A percentile compares a stretch with the other conserved stretches of the same genome.
phyloP scores from a whole-genome alignment of 2,329 filamentous ascomycete species.

The Colletotrichum orbiculare region DNA sequence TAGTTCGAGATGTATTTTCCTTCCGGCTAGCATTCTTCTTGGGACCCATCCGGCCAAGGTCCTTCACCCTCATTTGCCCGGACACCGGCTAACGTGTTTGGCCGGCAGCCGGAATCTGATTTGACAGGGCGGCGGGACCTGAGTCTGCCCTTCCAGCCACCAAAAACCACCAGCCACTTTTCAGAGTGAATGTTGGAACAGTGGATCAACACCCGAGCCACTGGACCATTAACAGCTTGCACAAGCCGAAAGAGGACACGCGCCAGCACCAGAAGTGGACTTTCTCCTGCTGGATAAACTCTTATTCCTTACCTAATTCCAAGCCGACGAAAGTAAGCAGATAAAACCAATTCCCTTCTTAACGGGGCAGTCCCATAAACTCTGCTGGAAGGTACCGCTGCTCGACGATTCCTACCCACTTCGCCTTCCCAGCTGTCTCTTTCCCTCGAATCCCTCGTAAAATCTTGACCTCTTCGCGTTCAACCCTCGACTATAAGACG shows the following conservation, averaged over 20 bases:
- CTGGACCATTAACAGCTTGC: no score
- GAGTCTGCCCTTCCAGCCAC: slow-evolving; percentile 1
- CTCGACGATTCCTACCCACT: slow-evolving; percentile 24
- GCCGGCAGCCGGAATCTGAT: slow-evolving; percentile 14
- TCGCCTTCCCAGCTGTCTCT: slow-evolving; percentile 5
- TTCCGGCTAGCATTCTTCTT: slow-evolving; percentile 42
- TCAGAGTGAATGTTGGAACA: no score
- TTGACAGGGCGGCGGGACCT: background rate
- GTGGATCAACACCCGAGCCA: no score
- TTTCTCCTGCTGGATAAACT: background rate
- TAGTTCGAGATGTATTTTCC: slow-evolving; percentile 44
- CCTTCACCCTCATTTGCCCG: slow-evolving; percentile 24
- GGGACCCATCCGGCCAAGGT: background rate
- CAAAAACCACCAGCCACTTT: no score
- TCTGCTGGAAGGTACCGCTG: slow-evolving; percentile 21
- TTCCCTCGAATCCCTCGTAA: slow-evolving; percentile 33
- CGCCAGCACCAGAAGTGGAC: no score
- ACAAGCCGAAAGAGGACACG: background rate
- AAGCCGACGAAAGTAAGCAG: background rate
- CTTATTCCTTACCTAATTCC: slow-evolving; percentile 5
- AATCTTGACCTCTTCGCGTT: slow-evolving; percentile 10
- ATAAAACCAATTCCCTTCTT: slow-evolving; percentile 4
- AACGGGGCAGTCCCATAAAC: slow-evolving; percentile 24
- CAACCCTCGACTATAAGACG: slow-evolving; percentile 28
- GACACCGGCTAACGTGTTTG: slow-evolving; percentile 33